Base-by-base conservation (phyloP, 2,329 filamentous ascomycete species). In the Daldinia eschscholtzii region DNA sequence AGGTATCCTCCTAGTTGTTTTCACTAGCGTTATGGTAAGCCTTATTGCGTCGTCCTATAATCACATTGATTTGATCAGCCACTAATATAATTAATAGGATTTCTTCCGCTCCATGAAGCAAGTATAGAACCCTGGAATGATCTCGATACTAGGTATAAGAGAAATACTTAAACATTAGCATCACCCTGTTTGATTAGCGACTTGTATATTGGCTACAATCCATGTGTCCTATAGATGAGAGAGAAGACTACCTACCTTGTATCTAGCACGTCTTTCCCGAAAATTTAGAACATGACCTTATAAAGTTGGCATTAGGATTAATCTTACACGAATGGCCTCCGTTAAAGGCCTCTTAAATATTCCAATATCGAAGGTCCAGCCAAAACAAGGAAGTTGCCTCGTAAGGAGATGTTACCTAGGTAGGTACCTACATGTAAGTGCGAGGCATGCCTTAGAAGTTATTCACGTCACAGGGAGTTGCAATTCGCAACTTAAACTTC, bases 1-100 rank as follows among this genome's bases (percentile, higher is more conserved):
- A 66, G 77, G 77, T 73, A 92, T 97, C 75, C 84, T 97, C 65
- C 86, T 97, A 46, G 93, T 95, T 61, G 92, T 96, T 57, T 96
- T 92, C 83, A 94, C 92, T n/a, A 90, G 91, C 62, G 90, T 94
- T 65, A 93, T 93, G 89, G 75, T 71, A 59, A 65, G 56, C 48
- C 10, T 48, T 12, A 30, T 35, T n/a, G 41, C 42, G 6, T 57
- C 12, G 6, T 35, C 15, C 39, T 28, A 15, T 20, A 1, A 20
- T 42, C 18, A 13, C 42, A 1, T 35, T 57, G n/a, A 6, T 28
- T 52, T 6, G 9, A 57, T 39, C 9, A 48, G n/a, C 28, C 13
- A 18, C 64, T 68, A 46, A 62, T 48, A 50, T 6, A 62, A 20
- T 37, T 57, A 39, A n/a, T 59, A 69, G 68, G 60, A 73, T 62